Evolutionary conservation across 495 filamentous ascomycete genomes (phyloP).

Genomic region (Trichoderma virens): DNA sequence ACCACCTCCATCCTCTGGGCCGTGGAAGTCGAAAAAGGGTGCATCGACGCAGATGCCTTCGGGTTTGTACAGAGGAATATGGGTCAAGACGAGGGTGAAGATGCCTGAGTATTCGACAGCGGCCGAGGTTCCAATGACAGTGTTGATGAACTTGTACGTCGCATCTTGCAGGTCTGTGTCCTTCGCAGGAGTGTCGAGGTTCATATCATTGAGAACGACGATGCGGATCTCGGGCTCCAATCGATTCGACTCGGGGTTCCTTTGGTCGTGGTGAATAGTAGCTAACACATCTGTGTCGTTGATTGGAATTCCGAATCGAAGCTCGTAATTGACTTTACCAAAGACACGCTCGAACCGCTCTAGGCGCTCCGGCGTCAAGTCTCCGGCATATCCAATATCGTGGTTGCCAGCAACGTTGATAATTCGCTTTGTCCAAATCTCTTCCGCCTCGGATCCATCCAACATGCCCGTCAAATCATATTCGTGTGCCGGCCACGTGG

Average conservation of each 20-base stretch:
- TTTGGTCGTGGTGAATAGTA: slow-evolving; percentile 27
- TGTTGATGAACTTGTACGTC: slow-evolving; percentile 72
- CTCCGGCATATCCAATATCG: slow-evolving; percentile 91
- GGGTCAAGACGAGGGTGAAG: slow-evolving; percentile 79
- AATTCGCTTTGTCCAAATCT: slow-evolving; percentile 61
- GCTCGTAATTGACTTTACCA: slow-evolving; percentile 80
- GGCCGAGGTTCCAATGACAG: slow-evolving; percentile 55
- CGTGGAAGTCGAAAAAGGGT: slow-evolving; percentile 70
- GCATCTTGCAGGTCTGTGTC: slow-evolving; percentile 55
- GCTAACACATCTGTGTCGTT: slow-evolving; percentile 21
- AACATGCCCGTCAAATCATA: slow-evolving; percentile 47
- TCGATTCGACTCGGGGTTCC: slow-evolving; percentile 30
- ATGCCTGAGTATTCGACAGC: slow-evolving; percentile 59
- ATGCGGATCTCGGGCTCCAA: slow-evolving; percentile 61
- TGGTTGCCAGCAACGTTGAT: slow-evolving; percentile 93
- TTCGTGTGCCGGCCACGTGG: slow-evolving; percentile 35
- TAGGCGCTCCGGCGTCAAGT: slow-evolving; percentile 63
- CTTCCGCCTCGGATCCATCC: slow-evolving; percentile 25
- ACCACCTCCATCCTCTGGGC: slow-evolving; percentile 54
- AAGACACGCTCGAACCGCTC: slow-evolving; percentile 75
- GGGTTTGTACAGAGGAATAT: slow-evolving; percentile 82
- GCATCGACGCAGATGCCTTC: slow-evolving; percentile 76
- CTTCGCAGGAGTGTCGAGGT: slow-evolving; percentile 74
- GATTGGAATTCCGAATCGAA: slow-evolving; percentile 58
- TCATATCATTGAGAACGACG: slow-evolving; percentile 82